These are phyloP conservation scores for Lipomyces kockii DNA, from an alignment of 805 yeast species.

Conservation along the genomic window DNA sequence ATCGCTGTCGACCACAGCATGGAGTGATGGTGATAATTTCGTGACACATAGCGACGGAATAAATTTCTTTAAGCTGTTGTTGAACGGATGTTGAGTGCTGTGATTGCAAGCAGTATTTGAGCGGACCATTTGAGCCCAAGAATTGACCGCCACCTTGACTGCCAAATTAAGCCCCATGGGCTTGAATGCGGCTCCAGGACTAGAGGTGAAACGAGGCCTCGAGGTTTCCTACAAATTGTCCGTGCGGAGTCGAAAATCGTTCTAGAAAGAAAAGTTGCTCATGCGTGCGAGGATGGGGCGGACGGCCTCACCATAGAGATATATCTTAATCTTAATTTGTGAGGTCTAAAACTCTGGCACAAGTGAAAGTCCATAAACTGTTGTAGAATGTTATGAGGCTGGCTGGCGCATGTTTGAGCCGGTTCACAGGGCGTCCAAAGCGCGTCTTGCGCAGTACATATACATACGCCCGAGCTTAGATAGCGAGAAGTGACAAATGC, in stretches of 20 bases:
- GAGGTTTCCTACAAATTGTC: neutral
- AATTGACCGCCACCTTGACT: neutral
- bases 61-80: neutral
- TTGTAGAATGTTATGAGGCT: neutral
- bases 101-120: neutral
- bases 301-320: neutral
- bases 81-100: neutral
- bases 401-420: neutral
- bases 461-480: too few relatives aligned
- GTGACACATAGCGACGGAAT: constrained; percentile 15
- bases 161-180: neutral
- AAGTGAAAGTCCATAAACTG: neutral
- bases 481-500: too few relatives aligned
- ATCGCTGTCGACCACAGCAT: constrained; percentile 9
- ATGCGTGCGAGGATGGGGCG: neutral
- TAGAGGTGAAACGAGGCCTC: neutral
- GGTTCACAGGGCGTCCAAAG: too few relatives aligned
- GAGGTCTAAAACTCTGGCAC: neutral
- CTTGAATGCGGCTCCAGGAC: neutral
- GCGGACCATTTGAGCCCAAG: neutral
- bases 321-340: neutral
- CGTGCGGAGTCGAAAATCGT: neutral
- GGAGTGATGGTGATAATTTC: constrained; percentile 14
- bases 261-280: neutral
- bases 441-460: too few relatives aligned